Conservation (phyloP, 768 basidiomycete species). For the Kwoniella bestiolae region DNA sequence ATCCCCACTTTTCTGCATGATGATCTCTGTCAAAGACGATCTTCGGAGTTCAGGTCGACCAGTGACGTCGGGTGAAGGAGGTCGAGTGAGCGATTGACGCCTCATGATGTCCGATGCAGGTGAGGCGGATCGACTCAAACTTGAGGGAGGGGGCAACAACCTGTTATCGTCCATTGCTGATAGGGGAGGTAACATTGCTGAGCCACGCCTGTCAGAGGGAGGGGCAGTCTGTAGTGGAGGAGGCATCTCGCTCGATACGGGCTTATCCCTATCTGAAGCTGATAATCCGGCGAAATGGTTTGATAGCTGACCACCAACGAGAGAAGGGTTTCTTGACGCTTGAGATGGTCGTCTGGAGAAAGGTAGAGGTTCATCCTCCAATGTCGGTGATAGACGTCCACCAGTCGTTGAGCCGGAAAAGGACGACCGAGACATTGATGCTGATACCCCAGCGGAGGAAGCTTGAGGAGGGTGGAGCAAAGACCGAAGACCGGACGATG, state of each 20-base stretch:
- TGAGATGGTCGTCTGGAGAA: conserved; percentile 18
- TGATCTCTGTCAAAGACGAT: conserved; percentile 42
- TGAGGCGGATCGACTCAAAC: conserved; percentile 12
- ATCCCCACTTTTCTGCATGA: conserved; percentile 40
- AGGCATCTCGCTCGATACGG: conserved; percentile 23
- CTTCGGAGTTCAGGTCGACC: conserved; percentile 26
- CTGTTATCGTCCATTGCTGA: conserved; percentile 7
- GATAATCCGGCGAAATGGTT: conserved; percentile 44
- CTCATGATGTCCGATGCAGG: conserved; percentile 3
- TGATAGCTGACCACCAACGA: conserved; percentile 46
- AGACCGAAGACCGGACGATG: conserved; percentile 10
- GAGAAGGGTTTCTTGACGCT: conserved; percentile 35
- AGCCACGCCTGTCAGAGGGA: conserved; percentile 13
- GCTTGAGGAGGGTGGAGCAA: conserved; percentile 33
- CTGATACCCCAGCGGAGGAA: conserved; percentile 28
- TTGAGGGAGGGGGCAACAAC: conserved; percentile 6
- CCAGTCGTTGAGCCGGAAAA: conserved; percentile 15
- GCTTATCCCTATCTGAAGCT: conserved; percentile 24
- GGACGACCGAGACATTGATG: conserved; percentile 15
- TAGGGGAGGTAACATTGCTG: conserved; percentile 7
- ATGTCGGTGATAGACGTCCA: conserved; percentile 15
- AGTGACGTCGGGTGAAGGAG: conserved; percentile 27
- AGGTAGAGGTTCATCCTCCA: conserved; percentile 8
- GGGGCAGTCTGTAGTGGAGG: conserved; percentile 23
- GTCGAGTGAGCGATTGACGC: conserved; percentile 30